phyloP scores from a whole-genome alignment of 2,329 filamentous ascomycete species.

The Diaporthe capsici region DNA sequence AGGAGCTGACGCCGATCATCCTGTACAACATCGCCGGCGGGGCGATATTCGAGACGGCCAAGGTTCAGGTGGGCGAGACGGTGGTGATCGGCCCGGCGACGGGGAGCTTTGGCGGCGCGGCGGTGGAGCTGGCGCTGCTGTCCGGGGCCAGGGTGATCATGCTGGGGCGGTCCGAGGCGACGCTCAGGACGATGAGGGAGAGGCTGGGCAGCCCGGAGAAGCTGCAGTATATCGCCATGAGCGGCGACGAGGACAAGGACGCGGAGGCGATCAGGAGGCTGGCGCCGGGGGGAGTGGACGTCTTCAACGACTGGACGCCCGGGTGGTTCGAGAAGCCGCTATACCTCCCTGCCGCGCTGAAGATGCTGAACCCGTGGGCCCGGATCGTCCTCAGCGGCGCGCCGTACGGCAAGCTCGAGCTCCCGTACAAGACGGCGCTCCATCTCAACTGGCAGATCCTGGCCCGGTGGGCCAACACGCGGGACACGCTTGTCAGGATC shows the following conservation, averaged over 20 bases:
- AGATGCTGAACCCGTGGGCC: neutral
- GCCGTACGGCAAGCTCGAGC: slow-evolving; percentile 4
- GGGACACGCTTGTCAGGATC: slow-evolving; percentile 6
- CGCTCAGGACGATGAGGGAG: slow-evolving; percentile 42
- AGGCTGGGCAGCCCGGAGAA: slow-evolving; percentile 6
- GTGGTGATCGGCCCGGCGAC: slow-evolving; percentile 61
- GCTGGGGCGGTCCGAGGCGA: slow-evolving; percentile 55
- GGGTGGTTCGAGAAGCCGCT: slow-evolving; percentile 16
- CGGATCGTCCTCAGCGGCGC: slow-evolving; percentile 20
- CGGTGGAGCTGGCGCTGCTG: slow-evolving; percentile 56
- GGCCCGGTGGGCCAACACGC: slow-evolving; percentile 13
- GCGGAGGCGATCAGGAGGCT: neutral
- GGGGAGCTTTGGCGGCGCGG: slow-evolving; percentile 57
- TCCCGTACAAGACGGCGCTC: neutral
- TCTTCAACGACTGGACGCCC: slow-evolving; percentile 19
- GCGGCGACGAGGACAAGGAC: neutral
- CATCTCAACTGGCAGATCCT: slow-evolving; percentile 21
- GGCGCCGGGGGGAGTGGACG: slow-evolving; percentile 1
- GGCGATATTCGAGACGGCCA: slow-evolving; percentile 51
- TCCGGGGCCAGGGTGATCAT: slow-evolving; percentile 62
- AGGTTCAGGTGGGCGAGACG: slow-evolving; percentile 56
- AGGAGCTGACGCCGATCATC: slow-evolving; percentile 52
- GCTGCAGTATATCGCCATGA: slow-evolving; percentile 8
- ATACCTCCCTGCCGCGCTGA: neutral
- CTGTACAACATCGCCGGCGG: slow-evolving; percentile 33